phyloP scores from a whole-genome alignment of 495 filamentous ascomycete species.

The Penicillium dipodomyicola region DNA sequence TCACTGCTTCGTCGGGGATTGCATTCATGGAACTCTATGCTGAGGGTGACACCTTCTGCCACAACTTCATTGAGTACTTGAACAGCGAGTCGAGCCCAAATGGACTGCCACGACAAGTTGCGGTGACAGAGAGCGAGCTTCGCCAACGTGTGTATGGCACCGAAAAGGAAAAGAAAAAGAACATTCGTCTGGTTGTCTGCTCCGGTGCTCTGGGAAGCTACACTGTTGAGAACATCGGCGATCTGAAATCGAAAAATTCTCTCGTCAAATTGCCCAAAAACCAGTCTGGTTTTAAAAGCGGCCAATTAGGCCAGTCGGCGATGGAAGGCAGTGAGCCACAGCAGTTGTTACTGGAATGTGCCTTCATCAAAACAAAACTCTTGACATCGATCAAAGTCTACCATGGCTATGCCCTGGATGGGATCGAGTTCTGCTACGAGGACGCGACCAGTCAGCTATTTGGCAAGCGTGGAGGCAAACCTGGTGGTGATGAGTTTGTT shows the following conservation, averaged over 20 bases:
- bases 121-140: constrained; percentile 72
- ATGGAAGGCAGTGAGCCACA: constrained; percentile 69
- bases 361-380: constrained; percentile 66
- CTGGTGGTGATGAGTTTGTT: constrained; percentile 72
- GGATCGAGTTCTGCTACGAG: constrained; percentile 90
- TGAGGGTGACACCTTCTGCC: constrained; percentile 73
- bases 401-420: constrained; percentile 75
- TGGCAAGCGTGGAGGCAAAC: constrained; percentile 75
- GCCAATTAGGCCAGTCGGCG: constrained; percentile 69
- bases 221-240: constrained; percentile 69
- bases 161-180: constrained; percentile 66
- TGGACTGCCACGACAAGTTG: constrained; percentile 64
- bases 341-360: constrained; percentile 72
- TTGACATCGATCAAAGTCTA: constrained; percentile 74
- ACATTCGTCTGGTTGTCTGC: constrained; percentile 67
- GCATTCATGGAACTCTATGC: constrained; percentile 77
- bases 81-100: constrained; percentile 58
- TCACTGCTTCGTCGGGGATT: constrained; percentile 78
- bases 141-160: constrained; percentile 59
- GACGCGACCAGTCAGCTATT: constrained; percentile 85
- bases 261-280: constrained; percentile 73
- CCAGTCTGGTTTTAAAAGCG: constrained; percentile 69
- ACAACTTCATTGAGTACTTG: constrained; percentile 73
- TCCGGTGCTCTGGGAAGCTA: constrained; percentile 70
- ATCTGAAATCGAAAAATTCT: constrained; percentile 66